Conservation (phyloP, 306 rosid species). For the Cyamopsis tetragonoloba region DNA sequence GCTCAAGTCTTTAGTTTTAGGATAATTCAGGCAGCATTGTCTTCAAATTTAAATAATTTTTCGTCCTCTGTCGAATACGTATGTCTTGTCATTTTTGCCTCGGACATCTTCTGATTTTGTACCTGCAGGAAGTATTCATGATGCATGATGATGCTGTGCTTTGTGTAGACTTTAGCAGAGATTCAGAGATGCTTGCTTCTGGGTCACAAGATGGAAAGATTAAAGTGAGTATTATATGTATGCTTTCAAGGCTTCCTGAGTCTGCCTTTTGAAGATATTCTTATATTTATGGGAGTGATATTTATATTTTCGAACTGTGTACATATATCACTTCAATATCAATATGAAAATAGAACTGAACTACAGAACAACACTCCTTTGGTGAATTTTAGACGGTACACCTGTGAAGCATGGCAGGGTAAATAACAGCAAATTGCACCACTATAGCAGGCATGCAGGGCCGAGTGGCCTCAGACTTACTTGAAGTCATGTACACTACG, state of each 20-base stretch:
- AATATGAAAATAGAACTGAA: conserved; percentile 4
- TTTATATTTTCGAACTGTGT: not conserved
- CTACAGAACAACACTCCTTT: not conserved
- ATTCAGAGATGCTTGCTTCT: conserved; percentile 95
- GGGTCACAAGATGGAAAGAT: conserved; percentile 98
- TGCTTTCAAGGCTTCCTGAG: conserved; percentile 2
- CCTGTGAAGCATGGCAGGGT: not conserved
- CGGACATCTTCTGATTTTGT: conserved; percentile 29
- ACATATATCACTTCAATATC: not conserved
- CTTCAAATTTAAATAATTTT: no score
- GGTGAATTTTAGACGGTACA: not conserved
- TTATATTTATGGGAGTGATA: not conserved
- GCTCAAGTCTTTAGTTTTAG: no score
- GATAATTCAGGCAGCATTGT: no score
- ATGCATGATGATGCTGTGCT: conserved; percentile 97
- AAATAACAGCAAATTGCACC: not conserved
- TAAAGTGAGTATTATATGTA: conserved; percentile 58
- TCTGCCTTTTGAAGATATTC: not conserved
- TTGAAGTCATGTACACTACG: no score
- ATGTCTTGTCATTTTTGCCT: not conserved
- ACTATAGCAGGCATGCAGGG: not conserved
- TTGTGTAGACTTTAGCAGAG: conserved; percentile 92
- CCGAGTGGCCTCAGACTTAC: not conserved
- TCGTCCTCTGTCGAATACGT: no score
- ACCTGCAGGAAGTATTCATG: conserved; percentile 93